Evolutionary conservation across 2,329 filamentous ascomycete species (phyloP), one percentile per base, ranked within the genome.

Genomic region (Fusarium udum): DNA sequence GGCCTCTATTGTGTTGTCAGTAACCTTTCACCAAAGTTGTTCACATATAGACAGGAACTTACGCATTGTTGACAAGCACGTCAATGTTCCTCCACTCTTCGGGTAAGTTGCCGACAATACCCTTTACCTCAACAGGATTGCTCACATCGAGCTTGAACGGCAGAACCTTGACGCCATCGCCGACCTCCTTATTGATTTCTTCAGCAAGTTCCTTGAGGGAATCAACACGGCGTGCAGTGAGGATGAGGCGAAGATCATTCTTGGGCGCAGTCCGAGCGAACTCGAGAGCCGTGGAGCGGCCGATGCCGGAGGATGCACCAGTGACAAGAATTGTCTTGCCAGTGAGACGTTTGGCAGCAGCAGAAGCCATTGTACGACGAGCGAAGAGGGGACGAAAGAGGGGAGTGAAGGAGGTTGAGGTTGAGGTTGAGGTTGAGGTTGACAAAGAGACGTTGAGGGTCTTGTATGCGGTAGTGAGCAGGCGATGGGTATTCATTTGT

Each of bases 51-150:
- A 31, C 43, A 26, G 20, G 16, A 26, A 86, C 92, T 81, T 83
- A 97, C 94, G 95, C 95, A 87, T 98, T 98, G 85, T 99, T 99
- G 32, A 99, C 94, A 67, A 99, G 84, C 6, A 98, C 88, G 81
- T 98, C 90, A 73, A 98, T 92, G 32, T 94, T 90, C 81, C 89
- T 90, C 85, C 94, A 98, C 80, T 95, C 95, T 69, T 91, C 89
- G 0, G 95, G 95, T 77, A 98, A 83, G 45, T 86, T 88, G 4
- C 83, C 84, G 18, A 98, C 91, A 79, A 98, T 95, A 45, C 83
- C 84, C 59, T 87, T 87, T 8, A 98, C 88, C 79, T 96, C 91
- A 7, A 91, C 89, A 0, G 93, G 87, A 66, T 93, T 92, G 85
- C 93, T 95, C 61, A 99, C 92, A 81, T 99, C 96, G 60, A 98